Percentiles rank a stretch among this genome's conserved stretches.
These are phyloP conservation scores for Westerdykella ornata DNA, from an alignment of 2,329 filamentous ascomycete genomes.

Conservation along the genomic window DNA sequence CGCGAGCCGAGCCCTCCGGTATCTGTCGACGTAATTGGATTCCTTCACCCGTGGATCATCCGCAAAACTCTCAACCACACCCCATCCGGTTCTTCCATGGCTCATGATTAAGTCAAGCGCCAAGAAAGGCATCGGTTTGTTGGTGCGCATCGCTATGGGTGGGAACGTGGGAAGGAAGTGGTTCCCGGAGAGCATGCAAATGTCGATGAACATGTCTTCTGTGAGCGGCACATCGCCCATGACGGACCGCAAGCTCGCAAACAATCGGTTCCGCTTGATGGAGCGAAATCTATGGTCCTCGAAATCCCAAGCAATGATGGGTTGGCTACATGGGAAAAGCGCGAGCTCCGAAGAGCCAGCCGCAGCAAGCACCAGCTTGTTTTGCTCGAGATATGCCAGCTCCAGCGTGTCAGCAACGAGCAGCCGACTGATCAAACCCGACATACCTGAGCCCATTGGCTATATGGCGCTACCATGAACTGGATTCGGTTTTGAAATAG, in stretches of 20 bases:
- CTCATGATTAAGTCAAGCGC: slow-evolving; percentile 69
- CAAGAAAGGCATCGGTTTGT: slow-evolving; percentile 59
- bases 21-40: slow-evolving; percentile 74
- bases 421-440: background rate
- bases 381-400: slow-evolving; percentile 72
- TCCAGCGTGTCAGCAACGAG: slow-evolving; percentile 35
- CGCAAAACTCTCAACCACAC: slow-evolving; percentile 68
- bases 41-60: slow-evolving; percentile 69
- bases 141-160: slow-evolving; percentile 59
- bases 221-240: slow-evolving; percentile 42
- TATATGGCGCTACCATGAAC: slow-evolving; percentile 80
- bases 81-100: slow-evolving; percentile 60
- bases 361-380: slow-evolving; percentile 59
- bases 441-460: slow-evolving; percentile 74
- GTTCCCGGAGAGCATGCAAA: slow-evolving; percentile 74
- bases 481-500: slow-evolving; percentile 62
- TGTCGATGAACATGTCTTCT: slow-evolving; percentile 74
- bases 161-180: slow-evolving; percentile 66
- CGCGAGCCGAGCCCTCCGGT: slow-evolving; percentile 75
- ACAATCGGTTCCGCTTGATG: slow-evolving; percentile 60
- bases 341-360: slow-evolving; percentile 81
- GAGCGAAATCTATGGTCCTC: slow-evolving; percentile 58
- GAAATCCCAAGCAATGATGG: slow-evolving; percentile 64
- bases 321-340: slow-evolving; percentile 73
- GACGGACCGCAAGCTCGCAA: slow-evolving; percentile 52